phyloP scores from a whole-genome alignment of 1,284 basidiomycete species.

The Cryptococcus sp. region DNA sequence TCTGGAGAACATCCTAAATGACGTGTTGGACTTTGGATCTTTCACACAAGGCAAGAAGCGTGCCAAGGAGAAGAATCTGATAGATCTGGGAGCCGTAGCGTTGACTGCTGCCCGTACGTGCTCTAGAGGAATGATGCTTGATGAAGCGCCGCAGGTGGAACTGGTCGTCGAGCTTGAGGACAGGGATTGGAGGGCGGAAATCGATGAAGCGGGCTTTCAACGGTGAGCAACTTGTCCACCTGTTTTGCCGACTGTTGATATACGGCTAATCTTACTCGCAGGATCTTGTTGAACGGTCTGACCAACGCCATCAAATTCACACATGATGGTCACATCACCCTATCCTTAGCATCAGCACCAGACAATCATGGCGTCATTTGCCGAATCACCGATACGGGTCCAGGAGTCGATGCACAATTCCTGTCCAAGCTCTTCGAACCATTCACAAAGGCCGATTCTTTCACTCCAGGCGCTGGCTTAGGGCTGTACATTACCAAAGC shows the following conservation, averaged over 20 bases:
- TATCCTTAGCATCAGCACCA: slow-evolving; percentile 15
- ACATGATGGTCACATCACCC: slow-evolving; percentile 31
- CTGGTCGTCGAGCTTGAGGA: slow-evolving; percentile 25
- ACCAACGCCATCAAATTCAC: slow-evolving; percentile 55
- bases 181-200: slow-evolving; percentile 26
- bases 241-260: slow-evolving; percentile 8
- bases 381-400: slow-evolving; percentile 28
- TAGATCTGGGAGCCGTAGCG: slow-evolving; percentile 17
- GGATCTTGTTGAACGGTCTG: slow-evolving; percentile 51
- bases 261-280: slow-evolving; percentile 10
- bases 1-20: slow-evolving; percentile 31
- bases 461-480: slow-evolving; percentile 35
- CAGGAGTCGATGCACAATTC: slow-evolving; percentile 27
- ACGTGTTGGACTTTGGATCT: slow-evolving; percentile 36
- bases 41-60: slow-evolving; percentile 10
- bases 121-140: slow-evolving; percentile 12
- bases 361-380: slow-evolving; percentile 10
- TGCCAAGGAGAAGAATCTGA: slow-evolving; percentile 2
- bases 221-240: slow-evolving; percentile 16
- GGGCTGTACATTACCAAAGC: slow-evolving; percentile 36
- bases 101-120: slow-evolving; percentile 19
- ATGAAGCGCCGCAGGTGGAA: slow-evolving; percentile 4
- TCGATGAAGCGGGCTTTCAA: slow-evolving; percentile 29
- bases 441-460: slow-evolving; percentile 33
- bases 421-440: slow-evolving; percentile 28